phyloP scores from a whole-genome alignment of 768 basidiomycete species.

The Mycena rosella region DNA sequence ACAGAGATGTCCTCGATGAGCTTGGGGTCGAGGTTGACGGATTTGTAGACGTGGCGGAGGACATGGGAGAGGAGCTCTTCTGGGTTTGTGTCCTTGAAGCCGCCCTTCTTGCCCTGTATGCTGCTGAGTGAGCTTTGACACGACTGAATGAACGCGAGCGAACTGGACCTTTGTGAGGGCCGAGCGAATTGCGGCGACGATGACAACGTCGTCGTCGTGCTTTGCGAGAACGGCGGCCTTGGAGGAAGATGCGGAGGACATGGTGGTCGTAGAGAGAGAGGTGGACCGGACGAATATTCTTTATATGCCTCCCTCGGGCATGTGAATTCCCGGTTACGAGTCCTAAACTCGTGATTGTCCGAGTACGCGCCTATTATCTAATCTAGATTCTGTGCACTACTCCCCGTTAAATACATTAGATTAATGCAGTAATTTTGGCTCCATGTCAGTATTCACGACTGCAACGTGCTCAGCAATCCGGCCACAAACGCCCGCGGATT shows the following conservation, averaged over 20 bases:
- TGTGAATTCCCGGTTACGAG: not conserved
- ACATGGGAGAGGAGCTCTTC: slow-evolving; percentile 86
- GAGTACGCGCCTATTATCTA: too few species aligned
- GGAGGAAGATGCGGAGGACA: slow-evolving; percentile 52
- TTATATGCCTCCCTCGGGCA: too few species aligned
- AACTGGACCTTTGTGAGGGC: slow-evolving; percentile 89
- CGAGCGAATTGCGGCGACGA: slow-evolving; percentile 89
- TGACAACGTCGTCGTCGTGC: slow-evolving; percentile 89
- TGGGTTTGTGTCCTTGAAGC: slow-evolving; percentile 91
- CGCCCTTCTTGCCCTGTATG: slow-evolving; percentile 81
- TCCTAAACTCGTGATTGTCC: too few species aligned
- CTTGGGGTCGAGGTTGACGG: slow-evolving; percentile 78
- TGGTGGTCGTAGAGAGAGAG: slow-evolving; percentile 37
- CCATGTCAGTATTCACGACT: slow-evolving; percentile 9
- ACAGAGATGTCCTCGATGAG: slow-evolving; percentile 89
- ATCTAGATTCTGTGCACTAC: not conserved
- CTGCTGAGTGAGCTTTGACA: slow-evolving; percentile 16
- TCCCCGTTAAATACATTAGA: not conserved
- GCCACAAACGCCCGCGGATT: slow-evolving; percentile 87
- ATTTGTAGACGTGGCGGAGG: slow-evolving; percentile 78
- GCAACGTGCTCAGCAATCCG: slow-evolving; percentile 57
- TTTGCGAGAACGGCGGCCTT: slow-evolving; percentile 77
- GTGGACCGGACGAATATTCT: not conserved
- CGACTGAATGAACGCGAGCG: not conserved
- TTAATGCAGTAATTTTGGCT: slow-evolving; percentile 27